A percentile compares a stretch with the other conserved stretches of the same genome.
These are phyloP conservation scores for Cucumis melo DNA, from an alignment of 306 rosid genomes.

Conservation along the genomic window DNA sequence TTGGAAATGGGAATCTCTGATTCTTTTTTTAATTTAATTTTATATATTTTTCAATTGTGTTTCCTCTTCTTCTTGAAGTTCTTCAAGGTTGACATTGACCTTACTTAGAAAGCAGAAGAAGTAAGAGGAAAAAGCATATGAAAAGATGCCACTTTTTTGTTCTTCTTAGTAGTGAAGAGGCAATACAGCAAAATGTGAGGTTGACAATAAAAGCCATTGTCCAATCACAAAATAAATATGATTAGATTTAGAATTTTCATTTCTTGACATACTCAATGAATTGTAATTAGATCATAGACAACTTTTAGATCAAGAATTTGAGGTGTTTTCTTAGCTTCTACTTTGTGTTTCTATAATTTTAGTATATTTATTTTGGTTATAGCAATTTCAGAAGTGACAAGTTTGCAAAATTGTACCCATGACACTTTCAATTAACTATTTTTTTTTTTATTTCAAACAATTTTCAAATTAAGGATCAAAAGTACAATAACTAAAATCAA, in stretches of 20 bases:
- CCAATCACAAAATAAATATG: background rate
- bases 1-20: slow-evolving; percentile 9
- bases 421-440: too few relatives aligned
- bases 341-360: too few relatives aligned
- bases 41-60: background rate
- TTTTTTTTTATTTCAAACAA: too few relatives aligned
- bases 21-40: background rate
- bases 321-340: too few relatives aligned
- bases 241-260: background rate
- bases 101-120: background rate
- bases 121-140: background rate
- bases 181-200: background rate
- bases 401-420: too few relatives aligned
- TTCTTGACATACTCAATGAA: background rate
- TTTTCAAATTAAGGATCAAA: too few relatives aligned
- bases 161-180: background rate
- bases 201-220: background rate
- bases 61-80: background rate
- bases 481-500: too few relatives aligned
- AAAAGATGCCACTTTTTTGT: slow-evolving; percentile 1
- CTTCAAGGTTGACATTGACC: background rate
- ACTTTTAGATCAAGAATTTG: background rate
- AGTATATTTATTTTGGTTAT: too few relatives aligned
- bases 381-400: too few relatives aligned
- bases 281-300: background rate